phyloP scores from a whole-genome alignment of 176 grass and related monocot genomes.

The Cenchrus fungigraminus region DNA sequence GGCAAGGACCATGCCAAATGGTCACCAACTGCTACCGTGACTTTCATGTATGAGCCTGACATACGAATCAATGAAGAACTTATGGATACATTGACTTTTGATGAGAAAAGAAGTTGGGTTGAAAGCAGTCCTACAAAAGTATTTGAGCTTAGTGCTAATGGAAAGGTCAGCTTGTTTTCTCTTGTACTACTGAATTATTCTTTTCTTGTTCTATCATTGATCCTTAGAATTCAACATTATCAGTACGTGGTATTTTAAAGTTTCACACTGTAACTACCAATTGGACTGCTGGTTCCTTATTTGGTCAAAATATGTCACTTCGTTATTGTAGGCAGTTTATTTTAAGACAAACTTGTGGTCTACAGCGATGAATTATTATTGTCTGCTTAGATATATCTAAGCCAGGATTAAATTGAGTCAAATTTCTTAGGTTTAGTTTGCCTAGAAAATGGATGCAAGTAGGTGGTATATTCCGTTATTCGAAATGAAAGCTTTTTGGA shows the following conservation, averaged over 20 bases:
- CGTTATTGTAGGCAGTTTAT: too few relatives aligned
- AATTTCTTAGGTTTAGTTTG: background rate
- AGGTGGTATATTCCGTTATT: background rate
- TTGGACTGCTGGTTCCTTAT: background rate
- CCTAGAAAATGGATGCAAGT: background rate
- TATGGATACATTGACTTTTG: conserved; percentile 78
- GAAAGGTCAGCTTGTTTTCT: conserved; percentile 70
- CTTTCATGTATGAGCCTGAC: conserved; percentile 98
- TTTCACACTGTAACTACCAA: background rate
- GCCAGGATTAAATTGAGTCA: background rate
- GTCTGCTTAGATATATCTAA: background rate
- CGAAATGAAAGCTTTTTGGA: background rate
- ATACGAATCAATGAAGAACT: conserved; percentile 89
- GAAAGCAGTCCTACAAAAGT: conserved; percentile 98
- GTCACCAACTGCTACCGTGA: conserved; percentile 91
- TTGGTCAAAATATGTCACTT: background rate
- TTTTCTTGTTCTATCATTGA: background rate
- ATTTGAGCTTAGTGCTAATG: conserved; percentile 67
- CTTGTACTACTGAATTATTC: background rate
- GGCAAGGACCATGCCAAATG: conserved; percentile 97
- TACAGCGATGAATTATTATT: background rate
- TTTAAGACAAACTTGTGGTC: background rate
- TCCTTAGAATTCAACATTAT: conserved; percentile 1
- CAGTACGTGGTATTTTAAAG: background rate
- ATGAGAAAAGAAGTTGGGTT: conserved; percentile 77